A percentile compares a stretch with the other conserved stretches of the same genome.
These are phyloP conservation scores for Zygosaccharomyces sapae DNA, from an alignment of 1,139 yeast genomes.

Conservation along the genomic window DNA sequence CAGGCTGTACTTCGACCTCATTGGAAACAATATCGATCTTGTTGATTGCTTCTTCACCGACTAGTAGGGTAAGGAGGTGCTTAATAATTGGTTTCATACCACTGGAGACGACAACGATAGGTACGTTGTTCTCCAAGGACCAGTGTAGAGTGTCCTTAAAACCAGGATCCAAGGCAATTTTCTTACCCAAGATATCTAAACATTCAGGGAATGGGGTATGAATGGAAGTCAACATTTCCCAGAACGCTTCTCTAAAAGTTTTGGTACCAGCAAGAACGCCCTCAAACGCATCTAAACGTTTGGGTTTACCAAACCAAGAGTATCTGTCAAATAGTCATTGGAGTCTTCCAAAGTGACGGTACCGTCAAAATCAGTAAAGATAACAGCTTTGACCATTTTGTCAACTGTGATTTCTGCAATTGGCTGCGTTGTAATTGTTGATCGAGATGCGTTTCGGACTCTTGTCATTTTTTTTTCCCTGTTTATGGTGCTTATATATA, in stretches of 20 bases:
- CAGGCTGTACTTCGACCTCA: constrained; percentile 56
- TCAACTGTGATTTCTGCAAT: neutral
- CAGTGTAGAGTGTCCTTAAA: constrained; percentile 76
- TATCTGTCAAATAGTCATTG: constrained; percentile 85
- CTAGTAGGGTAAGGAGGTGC: constrained; percentile 66
- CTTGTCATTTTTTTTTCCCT: neutral
- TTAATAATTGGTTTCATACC: constrained; percentile 92
- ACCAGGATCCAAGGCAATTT: constrained; percentile 84
- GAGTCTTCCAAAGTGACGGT: constrained; percentile 91
- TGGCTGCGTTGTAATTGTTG: neutral
- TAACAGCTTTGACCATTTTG: constrained; percentile 55
- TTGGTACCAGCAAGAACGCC: constrained; percentile 65
- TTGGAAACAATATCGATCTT: constrained; percentile 81
- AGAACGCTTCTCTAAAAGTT: constrained; percentile 78
- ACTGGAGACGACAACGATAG: constrained; percentile 74
- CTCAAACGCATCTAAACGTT: constrained; percentile 64
- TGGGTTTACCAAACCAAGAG: constrained; percentile 78
- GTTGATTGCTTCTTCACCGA: constrained; percentile 70
- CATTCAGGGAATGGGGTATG: constrained; percentile 77
- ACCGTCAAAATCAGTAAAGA: constrained; percentile 97
- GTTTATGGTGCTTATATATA: constrained; percentile 2
- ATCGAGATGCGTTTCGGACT: neutral
- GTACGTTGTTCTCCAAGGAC: constrained; percentile 67
- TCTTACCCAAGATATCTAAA: constrained; percentile 54
- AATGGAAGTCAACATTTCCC: constrained; percentile 76